A percentile compares a stretch with the other conserved stretches of the same genome.
These are phyloP conservation scores for Furculomyces boomerangus DNA, from an alignment of 371 early-diverging fungal genomes.

Conservation along the genomic window DNA sequence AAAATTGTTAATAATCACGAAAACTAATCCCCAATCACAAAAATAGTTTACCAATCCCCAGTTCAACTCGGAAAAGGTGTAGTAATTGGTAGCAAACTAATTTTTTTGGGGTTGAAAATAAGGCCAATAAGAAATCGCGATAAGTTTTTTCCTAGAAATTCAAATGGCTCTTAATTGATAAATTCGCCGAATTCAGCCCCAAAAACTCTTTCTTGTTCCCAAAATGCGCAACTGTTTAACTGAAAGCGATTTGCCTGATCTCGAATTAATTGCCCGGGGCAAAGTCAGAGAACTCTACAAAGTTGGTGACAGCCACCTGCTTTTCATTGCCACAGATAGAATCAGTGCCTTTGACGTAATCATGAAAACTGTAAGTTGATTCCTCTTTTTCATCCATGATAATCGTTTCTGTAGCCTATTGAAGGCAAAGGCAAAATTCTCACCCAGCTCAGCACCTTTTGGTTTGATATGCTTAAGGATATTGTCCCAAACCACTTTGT, in stretches of 20 bases:
- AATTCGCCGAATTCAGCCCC: too few relatives aligned
- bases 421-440: conserved; percentile 90
- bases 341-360: conserved; percentile 95
- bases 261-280: conserved; percentile 84
- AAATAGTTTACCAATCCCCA: too few relatives aligned
- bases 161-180: too few relatives aligned
- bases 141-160: too few relatives aligned
- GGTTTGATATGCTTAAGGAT: conserved; percentile 78
- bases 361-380: conserved; percentile 73
- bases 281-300: conserved; percentile 95
- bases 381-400: neutral
- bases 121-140: too few relatives aligned
- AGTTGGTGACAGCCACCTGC: conserved; percentile 61
- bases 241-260: conserved; percentile 65
- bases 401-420: conserved; percentile 43
- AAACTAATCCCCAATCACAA: too few relatives aligned
- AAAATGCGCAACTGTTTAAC: conserved; percentile 23
- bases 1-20: too few relatives aligned
- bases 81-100: too few relatives aligned
- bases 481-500: conserved; percentile 85
- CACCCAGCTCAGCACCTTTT: conserved; percentile 82
- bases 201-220: too few relatives aligned
- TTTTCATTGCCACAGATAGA: conserved; percentile 94
- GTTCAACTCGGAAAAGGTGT: too few relatives aligned
- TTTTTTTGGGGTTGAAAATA: too few relatives aligned